Conservation (phyloP, 2,329 filamentous ascomycete species). For the Ascocoryne sarcoides region DNA sequence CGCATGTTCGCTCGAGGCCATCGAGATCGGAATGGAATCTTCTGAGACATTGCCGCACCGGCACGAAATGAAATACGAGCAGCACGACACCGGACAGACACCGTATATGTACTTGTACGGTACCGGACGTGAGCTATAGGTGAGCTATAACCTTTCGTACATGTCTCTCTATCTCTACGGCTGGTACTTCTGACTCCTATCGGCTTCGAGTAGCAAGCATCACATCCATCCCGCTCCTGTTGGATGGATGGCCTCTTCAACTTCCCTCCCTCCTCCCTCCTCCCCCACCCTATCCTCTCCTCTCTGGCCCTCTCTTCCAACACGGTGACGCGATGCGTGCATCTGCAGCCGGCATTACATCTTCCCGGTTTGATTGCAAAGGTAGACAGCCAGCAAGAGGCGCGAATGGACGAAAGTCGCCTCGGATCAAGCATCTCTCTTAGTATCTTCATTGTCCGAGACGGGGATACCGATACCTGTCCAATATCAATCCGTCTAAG, state of each 20-base stretch:
- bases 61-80: neutral
- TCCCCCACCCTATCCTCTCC: neutral
- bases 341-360: neutral
- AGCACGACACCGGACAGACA: neutral
- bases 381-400: neutral
- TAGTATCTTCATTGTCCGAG: too few relatives aligned
- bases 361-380: neutral
- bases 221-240: too few relatives aligned
- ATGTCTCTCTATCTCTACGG: neutral
- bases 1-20: too few relatives aligned
- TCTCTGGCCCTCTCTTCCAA: neutral
- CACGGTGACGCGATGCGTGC: neutral
- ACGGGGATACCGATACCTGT: neutral
- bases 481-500: neutral
- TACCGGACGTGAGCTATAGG: neutral
- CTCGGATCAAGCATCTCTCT: neutral
- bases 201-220: neutral
- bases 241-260: neutral
- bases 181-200: neutral
- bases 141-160: neutral
- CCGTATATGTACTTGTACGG: neutral
- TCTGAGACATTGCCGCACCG: neutral
- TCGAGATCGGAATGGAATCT: slow-evolving; percentile 5
- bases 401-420: neutral
- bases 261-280: neutral